Conservation (phyloP, 371 early-diverging fungal species). For the Apophysomyces sp. region DNA sequence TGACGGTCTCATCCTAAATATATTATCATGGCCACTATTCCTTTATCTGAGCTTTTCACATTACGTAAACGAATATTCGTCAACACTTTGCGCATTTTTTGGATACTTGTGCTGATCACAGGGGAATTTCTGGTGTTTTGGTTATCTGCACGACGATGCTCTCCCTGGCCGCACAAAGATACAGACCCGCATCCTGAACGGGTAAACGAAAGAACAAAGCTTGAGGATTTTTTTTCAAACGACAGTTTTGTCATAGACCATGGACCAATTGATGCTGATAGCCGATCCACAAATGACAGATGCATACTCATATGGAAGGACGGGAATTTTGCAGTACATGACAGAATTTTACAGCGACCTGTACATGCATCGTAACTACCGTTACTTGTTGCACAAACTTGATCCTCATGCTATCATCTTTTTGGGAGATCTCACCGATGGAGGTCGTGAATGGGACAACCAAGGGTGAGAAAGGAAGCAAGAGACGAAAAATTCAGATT, state of each 20-base stretch:
- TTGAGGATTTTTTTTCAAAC: background rate
- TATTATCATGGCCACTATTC: background rate
- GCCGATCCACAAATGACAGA: constrained; percentile 96
- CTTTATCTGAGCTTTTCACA: background rate
- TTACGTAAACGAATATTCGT: constrained; percentile 1
- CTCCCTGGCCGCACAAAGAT: constrained; percentile 14
- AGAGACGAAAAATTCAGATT: background rate
- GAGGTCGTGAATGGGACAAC: constrained; percentile 80
- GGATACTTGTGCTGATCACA: constrained; percentile 17
- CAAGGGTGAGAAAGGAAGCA: constrained; percentile 27
- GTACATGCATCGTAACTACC: constrained; percentile 83
- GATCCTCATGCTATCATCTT: constrained; percentile 70
- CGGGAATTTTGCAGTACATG: constrained; percentile 47
- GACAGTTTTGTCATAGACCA: background rate
- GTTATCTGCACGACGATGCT: constrained; percentile 18
- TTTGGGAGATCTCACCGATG: constrained; percentile 90
- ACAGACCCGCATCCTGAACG: background rate
- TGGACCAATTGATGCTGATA: constrained; percentile 49
- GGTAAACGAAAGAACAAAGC: background rate
- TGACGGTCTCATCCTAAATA: background rate
- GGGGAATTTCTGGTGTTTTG: constrained; percentile 24
- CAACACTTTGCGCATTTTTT: constrained; percentile 8
- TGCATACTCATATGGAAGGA: constrained; percentile 72
- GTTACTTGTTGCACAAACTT: constrained; percentile 35
- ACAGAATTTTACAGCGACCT: constrained; percentile 81